Evolutionary conservation across 305 asterid species (phyloP), one percentile per base, ranked within the genome.

Genomic region (Solanum hybrid): DNA sequence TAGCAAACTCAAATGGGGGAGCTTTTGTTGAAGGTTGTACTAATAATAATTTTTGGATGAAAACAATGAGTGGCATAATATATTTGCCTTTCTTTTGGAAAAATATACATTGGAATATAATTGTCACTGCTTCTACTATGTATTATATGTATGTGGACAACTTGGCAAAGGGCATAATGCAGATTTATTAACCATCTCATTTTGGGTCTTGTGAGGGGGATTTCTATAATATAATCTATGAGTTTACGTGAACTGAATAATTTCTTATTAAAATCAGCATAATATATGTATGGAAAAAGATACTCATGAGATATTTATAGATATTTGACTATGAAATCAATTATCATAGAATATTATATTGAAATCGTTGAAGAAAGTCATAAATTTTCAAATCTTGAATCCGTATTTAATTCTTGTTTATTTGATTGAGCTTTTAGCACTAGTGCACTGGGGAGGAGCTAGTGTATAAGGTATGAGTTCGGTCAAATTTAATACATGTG

Each of bases 61-160:
- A 10, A 69, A 84, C 87, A 29, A n/a, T 31, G 29, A 85, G 76
- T 85, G 76, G n/a, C 88, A 84, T 51, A 18, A 61, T 1, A 61
- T 61, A 61, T 75, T 31, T 84, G 28, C 28, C 37, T 8, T 28
- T 22, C 22, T 42, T 18, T 42, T 20, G 57, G 5, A 61, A 61
- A 61, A 20, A 20, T 61, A 20, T 61, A 61, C 26, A 20, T 61
- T 61, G 71, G 71, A 35, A 64, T 64, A 64, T 64, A 83, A 42
- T 82, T 83, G 11, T 51, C 74, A 16, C 33, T 42, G 18, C 37
- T 46, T 83, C 46, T 85, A 57, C 39, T 46, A 29, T 42, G 18
- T 83, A 83, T 83, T 28, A 16, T 81, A 46, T 18, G 71, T 67
- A 24, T 37, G 64, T 79, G 20, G 57, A 36, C 85, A 24, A 80